Conservation (phyloP, 2,329 filamentous ascomycete species). For the Claviceps purpurea region DNA sequence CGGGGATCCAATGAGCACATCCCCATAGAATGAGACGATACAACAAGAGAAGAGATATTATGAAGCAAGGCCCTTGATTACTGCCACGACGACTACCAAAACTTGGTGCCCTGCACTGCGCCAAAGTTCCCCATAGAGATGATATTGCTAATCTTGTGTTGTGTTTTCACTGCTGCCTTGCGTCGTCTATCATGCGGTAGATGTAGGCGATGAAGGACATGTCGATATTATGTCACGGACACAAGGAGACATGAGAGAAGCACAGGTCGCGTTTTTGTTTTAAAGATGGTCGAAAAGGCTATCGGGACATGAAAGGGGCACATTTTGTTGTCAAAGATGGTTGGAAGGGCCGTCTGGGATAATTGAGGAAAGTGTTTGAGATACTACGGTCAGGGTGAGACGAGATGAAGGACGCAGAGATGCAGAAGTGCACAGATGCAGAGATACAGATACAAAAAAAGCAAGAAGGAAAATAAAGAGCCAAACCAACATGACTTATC, state of each 20-base stretch:
- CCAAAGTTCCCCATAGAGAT: not conserved
- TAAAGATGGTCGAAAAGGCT: not conserved
- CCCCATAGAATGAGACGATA: slow-evolving; percentile 38
- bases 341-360: not conserved
- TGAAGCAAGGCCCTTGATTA: slow-evolving; percentile 37
- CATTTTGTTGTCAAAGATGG: not conserved
- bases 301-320: not conserved
- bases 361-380: not conserved
- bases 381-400: not conserved
- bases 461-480: not conserved
- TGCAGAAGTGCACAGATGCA: not conserved
- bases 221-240: not conserved
- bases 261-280: not conserved
- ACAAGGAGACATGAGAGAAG: not conserved
- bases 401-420: not conserved
- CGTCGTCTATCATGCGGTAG: not conserved
- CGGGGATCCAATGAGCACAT: slow-evolving; percentile 52
- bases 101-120: not conserved
- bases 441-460: not conserved
- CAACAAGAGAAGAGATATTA: slow-evolving; percentile 24
- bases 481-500: not conserved
- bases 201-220: not conserved
- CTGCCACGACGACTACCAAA: slow-evolving; percentile 3
- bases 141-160: not conserved
- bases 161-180: not conserved